Evolutionary conservation across 495 filamentous ascomycete genomes (phyloP), one percentile per base, ranked within the genome.

Genomic region (Annulohypoxylon maeteangense): DNA sequence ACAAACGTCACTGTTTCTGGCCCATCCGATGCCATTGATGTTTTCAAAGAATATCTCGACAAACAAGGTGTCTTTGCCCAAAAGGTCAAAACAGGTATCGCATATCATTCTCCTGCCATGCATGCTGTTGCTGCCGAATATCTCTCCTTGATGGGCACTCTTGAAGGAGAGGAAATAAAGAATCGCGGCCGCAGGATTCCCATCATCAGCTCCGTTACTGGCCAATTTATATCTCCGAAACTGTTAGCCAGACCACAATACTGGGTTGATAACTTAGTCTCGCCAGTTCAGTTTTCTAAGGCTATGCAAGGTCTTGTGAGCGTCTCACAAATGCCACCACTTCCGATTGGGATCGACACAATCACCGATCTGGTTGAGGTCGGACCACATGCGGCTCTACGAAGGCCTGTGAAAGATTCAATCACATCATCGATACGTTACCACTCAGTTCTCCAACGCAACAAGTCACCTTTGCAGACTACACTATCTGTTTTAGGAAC

Each of bases 241-340:
- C 3, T 29, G 14, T 38, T 74, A 23, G 40, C 58, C 11, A 50
- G 27, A 12, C 59, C 64, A 22, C 48, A 69, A 12, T 86, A 82
- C 55, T 84, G 81, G 84, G 75, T 78, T 5, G 70, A 76, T 23
- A 86, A 86, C 57, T 58, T 86, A 56, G 74, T 81, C 7, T 78
- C 74, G 4, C 80, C 81, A 7, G 84, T 86, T 16, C 64, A 63
- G 1, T 86, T 85, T 65, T 72, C 76, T 2, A 68, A 81, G 4
- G 83, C 81, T 14, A 22, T 85, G 4, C 56, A 56, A 48, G 16
- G 31, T 55, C 31, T 78, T 7, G 23, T 36, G 18, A 3, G 7
- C 7, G 20, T 1, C 34, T 4, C 34, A 10, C 11, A 10, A 7
- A 7, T 4, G 7, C 10, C 34, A 36, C 6, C 10, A 1, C 34